Evolutionary conservation across 495 filamentous ascomycete species (phyloP).

Genomic region (Evernia prunastri): DNA sequence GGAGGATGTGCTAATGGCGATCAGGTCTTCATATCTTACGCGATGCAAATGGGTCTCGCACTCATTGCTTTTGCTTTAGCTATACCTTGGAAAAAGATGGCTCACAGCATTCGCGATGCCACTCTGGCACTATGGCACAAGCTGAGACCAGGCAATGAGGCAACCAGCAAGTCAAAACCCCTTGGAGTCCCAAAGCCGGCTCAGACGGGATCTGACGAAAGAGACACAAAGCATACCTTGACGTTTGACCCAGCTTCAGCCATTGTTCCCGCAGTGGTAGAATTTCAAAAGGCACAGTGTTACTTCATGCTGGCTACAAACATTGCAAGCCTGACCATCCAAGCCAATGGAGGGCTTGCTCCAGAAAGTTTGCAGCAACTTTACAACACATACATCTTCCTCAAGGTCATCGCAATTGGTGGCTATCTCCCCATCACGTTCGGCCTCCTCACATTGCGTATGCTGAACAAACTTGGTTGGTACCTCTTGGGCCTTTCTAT

Average conservation of each 20-base stretch:
- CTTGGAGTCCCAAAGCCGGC: constrained; percentile 4
- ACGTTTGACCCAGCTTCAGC: no score
- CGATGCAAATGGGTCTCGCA: constrained; percentile 21
- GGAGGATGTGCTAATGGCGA: background rate
- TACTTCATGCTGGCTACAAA: constrained; percentile 26
- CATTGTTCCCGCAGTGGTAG: constrained; percentile 8
- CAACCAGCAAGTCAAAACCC: background rate
- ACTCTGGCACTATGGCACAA: background rate
- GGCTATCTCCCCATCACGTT: constrained; percentile 25
- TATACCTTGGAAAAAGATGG: constrained; percentile 11
- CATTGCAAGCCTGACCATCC: constrained; percentile 20
- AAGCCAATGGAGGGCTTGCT: constrained; percentile 15
- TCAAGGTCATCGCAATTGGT: constrained; percentile 20
- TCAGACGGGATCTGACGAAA: no score
- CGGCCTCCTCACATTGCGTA: constrained; percentile 19
- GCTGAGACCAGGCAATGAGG: background rate
- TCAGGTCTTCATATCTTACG: constrained; percentile 21
- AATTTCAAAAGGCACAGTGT: no score
- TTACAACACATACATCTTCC: constrained; percentile 19
- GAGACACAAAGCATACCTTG: background rate
- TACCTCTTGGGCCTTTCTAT: constrained; percentile 19
- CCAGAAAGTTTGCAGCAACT: constrained; percentile 21
- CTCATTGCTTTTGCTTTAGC: constrained; percentile 12
- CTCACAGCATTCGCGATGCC: constrained; percentile 7
- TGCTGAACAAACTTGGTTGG: constrained; percentile 22